These are phyloP conservation scores for Mycena capillaripes DNA, from an alignment of 768 basidiomycete species.

Conservation along the genomic window DNA sequence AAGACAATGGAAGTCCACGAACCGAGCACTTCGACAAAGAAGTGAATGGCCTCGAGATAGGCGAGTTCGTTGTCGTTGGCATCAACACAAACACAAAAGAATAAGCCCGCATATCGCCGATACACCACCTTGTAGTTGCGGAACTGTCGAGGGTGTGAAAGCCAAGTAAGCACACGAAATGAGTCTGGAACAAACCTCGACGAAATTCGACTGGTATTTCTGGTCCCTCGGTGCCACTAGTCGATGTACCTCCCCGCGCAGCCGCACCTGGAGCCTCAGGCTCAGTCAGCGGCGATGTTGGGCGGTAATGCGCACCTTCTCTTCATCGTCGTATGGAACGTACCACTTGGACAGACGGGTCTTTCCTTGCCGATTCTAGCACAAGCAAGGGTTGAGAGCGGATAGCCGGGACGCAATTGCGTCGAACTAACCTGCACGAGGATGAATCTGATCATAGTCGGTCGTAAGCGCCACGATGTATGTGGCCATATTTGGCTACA, in stretches of 20 bases:
- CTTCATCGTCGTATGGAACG: constrained; percentile 98
- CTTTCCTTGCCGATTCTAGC: constrained; percentile 99
- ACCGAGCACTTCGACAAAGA: constrained; percentile 99
- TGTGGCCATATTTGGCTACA: too few species aligned
- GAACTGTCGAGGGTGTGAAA: constrained; percentile 67
- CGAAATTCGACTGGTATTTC: constrained; percentile 99
- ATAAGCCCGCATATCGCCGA: constrained; percentile 95
- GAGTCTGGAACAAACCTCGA: constrained; percentile 73
- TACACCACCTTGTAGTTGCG: constrained; percentile 98
- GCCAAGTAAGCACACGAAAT: not conserved
- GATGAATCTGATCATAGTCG: constrained; percentile 94
- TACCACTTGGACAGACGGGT: constrained; percentile 99
- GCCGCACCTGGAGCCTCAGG: constrained; percentile 72
- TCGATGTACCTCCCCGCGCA: constrained; percentile 96
- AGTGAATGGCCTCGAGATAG: constrained; percentile 96
- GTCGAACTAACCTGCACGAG: constrained; percentile 83
- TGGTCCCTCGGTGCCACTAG: constrained; percentile 97
- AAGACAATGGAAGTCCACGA: constrained; percentile 42
- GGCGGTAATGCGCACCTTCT: constrained; percentile 76
- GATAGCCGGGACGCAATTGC: not conserved
- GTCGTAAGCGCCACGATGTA: too few species aligned
- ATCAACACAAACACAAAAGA: constrained; percentile 98
- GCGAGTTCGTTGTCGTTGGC: constrained; percentile 98
- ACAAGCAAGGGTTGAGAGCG: not conserved
- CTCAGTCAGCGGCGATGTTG: not conserved